Evolutionary conservation across 2,329 filamentous ascomycete species (phyloP), one percentile per base, ranked within the genome.

Genomic region (Juglanconis sp.): DNA sequence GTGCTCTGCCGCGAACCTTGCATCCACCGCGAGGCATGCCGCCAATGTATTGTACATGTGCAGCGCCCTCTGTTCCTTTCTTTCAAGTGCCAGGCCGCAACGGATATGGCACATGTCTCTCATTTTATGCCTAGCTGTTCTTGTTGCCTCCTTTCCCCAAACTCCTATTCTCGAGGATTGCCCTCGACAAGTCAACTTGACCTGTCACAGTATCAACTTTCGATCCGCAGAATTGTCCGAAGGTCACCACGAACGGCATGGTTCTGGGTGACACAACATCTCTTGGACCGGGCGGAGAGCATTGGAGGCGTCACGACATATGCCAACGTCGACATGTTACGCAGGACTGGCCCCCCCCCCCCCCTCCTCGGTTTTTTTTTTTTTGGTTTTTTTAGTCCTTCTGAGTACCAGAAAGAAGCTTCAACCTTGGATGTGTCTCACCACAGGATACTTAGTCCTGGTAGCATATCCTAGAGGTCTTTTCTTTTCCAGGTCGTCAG

Each of bases 291-390:
- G 56, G 56, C 15, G 13, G 15, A 30, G 35, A 36, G 49, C 49
- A 7, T 46, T 53, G 56, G 34, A 31, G 48, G 15, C 30, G 31
- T 34, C 53, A 60, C 58, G 53, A 53, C 53, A 60, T 53, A 56
- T 60, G 58, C 52, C 48, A 60, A 36, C 13, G 46, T 38, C 53
- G 36, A 30, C 17, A 17, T 40, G 42, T 24, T 60, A 24, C 49
- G 17, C 38, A 52, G 42, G 42, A 32, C 38, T 56, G 49, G 49
- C 8, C 15, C 15, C n/a, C 8, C 13, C 17, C 5, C n/a, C n/a
- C 15, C 40, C 2, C 15, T 46, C 15, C 2, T 9, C 15, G 24
- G 24, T 2, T 46, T 5, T 24, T 46, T 46, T 46, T 4, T 24
- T 46, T 17, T 46, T 24, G 15, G 4, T 24, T 24, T 24, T 24